A percentile compares a stretch with the other conserved stretches of the same genome.
Conservation (phyloP, 768 basidiomycete genomes). For the Suillus discolor region DNA sequence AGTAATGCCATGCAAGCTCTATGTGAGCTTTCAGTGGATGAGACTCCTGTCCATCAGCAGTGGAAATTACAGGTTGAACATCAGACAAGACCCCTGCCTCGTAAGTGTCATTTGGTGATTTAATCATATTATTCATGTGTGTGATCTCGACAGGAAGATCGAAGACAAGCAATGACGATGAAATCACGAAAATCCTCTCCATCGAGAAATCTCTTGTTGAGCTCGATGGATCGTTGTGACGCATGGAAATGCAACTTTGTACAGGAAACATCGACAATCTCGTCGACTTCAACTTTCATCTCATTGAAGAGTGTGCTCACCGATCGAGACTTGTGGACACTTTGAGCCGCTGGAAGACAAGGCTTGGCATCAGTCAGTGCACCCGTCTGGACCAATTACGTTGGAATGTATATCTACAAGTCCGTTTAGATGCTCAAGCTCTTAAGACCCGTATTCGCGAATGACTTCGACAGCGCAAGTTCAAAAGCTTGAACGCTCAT, state of each 20-base stretch:
- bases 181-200: neutral
- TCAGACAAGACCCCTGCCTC: slow-evolving; percentile 7
- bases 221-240: neutral
- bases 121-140: neutral
- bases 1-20: neutral
- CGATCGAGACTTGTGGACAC: neutral
- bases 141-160: neutral
- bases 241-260: neutral
- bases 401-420: neutral
- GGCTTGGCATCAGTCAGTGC: neutral
- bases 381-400: neutral
- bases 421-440: neutral
- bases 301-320: neutral
- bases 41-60: slow-evolving; percentile 4
- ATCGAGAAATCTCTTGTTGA: neutral
- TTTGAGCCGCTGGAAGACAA: neutral
- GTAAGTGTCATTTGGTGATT: neutral
- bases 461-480: neutral
- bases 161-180: neutral
- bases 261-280: neutral
- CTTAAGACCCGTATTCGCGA: neutral
- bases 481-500: neutral
- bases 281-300: neutral
- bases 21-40: neutral
- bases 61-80: slow-evolving; percentile 11